Base-by-base conservation (phyloP, 768 basidiomycete genomes). In the Nevesoporus exiguus region DNA sequence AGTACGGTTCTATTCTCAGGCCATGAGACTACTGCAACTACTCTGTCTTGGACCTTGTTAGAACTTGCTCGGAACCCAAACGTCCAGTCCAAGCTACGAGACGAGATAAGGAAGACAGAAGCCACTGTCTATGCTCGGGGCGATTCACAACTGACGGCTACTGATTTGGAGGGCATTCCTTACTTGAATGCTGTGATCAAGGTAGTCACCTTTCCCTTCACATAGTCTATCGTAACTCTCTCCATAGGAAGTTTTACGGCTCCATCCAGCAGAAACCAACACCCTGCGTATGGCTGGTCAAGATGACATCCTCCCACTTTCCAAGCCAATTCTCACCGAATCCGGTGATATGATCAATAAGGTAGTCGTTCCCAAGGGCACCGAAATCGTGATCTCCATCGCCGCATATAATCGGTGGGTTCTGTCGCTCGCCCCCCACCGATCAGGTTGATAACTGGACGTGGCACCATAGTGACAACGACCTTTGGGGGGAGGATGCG, bases 231-330 rank as follows among this genome's bases (percentile, higher is more conserved):
- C 33, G 10, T 19, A 14, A 27, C 34, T 39, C 5, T 1, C 3
- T n/a, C n/a, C 45, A 13, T 45, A 80, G 77, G 80, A 80, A 66
- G 67, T 71, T 2, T 64, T 80, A 49, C 69, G 79, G 29, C 75
- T 68, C 52, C 73, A 77, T 56, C 78, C 81, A 22, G 77, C 76
- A 1, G 61, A 76, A n/a, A 75, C 79, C 52, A 73, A 78, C n/a
- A 74, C 74, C n/a, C 73, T 78, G 52, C 76, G 85, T n/a, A 67
- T 75, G 54, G 74, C 82, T 0, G 68, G 66, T 5, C 66, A 71
- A 31, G 83, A 87, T 61, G 80, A 83, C 50, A 63, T 82, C 13
- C 62, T 88, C 22, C 84, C 85, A 0, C 74, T 87, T 25, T 78
- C 80, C 5, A 75, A 71, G 49, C 80, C 81, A 4, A 74, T 82